Conservation (phyloP, 2,329 filamentous ascomycete species). For the Clonostachys byssicola region DNA sequence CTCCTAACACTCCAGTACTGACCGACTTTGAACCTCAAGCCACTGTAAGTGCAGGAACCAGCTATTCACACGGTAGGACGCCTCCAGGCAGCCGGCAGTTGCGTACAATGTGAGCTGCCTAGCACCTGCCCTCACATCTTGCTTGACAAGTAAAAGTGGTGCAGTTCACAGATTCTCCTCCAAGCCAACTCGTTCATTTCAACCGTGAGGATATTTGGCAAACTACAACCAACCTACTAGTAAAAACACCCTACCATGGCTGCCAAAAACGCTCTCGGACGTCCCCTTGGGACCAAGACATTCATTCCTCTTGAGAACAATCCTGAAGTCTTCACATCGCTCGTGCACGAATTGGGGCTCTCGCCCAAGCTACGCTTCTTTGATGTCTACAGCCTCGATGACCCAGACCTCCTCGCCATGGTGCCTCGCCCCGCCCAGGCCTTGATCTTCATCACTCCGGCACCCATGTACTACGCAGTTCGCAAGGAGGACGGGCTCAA, state of each 20-base stretch:
- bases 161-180: no score
- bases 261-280: constrained; percentile 18
- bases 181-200: background rate
- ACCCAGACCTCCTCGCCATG: constrained; percentile 70
- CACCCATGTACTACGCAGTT: constrained; percentile 40
- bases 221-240: background rate
- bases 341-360: constrained; percentile 69
- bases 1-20: no score
- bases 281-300: constrained; percentile 21
- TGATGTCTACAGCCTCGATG: constrained; percentile 79
- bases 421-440: constrained; percentile 69
- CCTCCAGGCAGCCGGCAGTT: no score
- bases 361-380: constrained; percentile 67
- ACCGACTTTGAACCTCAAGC: no score
- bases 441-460: constrained; percentile 75
- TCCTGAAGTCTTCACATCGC: constrained; percentile 71
- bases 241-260: constrained; percentile 12
- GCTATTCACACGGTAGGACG: no score
- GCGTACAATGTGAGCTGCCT: no score
- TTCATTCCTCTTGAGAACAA: constrained; percentile 52
- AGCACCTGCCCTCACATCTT: no score
- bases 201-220: background rate
- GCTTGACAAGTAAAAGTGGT: no score
- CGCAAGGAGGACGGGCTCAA: constrained; percentile 15
- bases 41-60: no score